These are phyloP conservation scores for Calonectria pteridis DNA, from an alignment of 2,329 filamentous ascomycete species.

Conservation along the genomic window DNA sequence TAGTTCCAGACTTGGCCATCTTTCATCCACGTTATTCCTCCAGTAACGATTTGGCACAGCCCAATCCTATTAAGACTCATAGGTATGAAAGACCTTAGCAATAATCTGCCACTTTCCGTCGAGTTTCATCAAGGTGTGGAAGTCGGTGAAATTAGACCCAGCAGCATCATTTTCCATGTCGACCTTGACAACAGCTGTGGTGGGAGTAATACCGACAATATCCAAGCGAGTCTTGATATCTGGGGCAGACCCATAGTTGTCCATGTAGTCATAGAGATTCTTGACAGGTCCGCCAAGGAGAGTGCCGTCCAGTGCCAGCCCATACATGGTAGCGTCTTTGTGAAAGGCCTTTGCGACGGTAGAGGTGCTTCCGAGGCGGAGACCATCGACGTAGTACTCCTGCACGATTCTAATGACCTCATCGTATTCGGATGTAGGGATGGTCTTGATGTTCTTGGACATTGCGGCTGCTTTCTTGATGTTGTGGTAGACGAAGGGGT, in stretches of 20 bases:
- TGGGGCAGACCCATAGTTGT: background rate
- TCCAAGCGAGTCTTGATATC: background rate
- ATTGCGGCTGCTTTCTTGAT: background rate
- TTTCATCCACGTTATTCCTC: background rate
- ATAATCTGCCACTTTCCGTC: background rate
- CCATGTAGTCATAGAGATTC: background rate
- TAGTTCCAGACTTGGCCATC: background rate
- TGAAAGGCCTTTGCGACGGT: background rate
- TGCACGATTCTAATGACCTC: background rate
- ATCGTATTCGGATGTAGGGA: background rate
- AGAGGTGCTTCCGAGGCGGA: background rate
- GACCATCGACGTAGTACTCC: background rate
- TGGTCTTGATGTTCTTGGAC: background rate
- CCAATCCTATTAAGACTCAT: background rate
- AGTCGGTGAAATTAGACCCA: background rate
- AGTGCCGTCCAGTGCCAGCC: background rate
- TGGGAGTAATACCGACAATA: background rate
- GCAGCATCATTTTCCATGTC: background rate
- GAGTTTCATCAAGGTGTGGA: background rate
- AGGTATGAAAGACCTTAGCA: background rate
- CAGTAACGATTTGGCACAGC: background rate
- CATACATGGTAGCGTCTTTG: background rate
- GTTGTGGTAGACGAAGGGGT: background rate
- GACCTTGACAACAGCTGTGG: background rate
- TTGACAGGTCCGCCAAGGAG: background rate